Conservation (phyloP, 2,329 filamentous ascomycete genomes). For the Microdochium nivale region DNA sequence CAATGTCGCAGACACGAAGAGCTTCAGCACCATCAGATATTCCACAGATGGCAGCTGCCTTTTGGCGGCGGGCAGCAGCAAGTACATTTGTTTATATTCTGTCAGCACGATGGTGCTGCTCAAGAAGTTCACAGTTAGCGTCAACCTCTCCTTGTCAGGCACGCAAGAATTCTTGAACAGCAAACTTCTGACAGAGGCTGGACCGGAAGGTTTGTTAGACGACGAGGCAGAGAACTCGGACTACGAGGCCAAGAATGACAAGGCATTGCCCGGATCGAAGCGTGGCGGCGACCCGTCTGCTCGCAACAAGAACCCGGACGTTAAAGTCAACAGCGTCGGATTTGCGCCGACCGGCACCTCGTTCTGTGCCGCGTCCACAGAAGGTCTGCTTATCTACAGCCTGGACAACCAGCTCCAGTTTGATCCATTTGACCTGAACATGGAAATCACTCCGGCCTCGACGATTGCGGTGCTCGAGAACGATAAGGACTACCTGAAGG, state of each 20-base stretch:
- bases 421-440: slow-evolving; percentile 92
- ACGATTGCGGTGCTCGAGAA: slow-evolving; percentile 60
- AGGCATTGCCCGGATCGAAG: slow-evolving; percentile 73
- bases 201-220: slow-evolving; percentile 76
- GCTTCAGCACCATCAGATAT: slow-evolving; percentile 80
- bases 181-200: slow-evolving; percentile 82
- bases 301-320: slow-evolving; percentile 68
- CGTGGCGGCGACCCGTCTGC: slow-evolving; percentile 74
- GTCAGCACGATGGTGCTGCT: slow-evolving; percentile 82
- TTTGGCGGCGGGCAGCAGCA: slow-evolving; percentile 89
- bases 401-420: slow-evolving; percentile 79
- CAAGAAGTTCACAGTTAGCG: slow-evolving; percentile 91
- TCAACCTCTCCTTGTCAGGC: slow-evolving; percentile 91
- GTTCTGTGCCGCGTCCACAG: slow-evolving; percentile 92
- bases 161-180: slow-evolving; percentile 97
- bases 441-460: slow-evolving; percentile 83
- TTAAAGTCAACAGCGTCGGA: slow-evolving; percentile 73
- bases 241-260: slow-evolving; percentile 74
- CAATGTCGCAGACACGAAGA: slow-evolving; percentile 83
- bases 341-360: slow-evolving; percentile 85
- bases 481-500: slow-evolving; percentile 78
- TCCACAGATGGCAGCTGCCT: slow-evolving; percentile 88
- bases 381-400: slow-evolving; percentile 89
- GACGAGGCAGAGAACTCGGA: slow-evolving; percentile 84
- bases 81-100: slow-evolving; percentile 98